Evolutionary conservation across 1,284 basidiomycete species (phyloP).

Genomic region (Chondrostereum purpureum): DNA sequence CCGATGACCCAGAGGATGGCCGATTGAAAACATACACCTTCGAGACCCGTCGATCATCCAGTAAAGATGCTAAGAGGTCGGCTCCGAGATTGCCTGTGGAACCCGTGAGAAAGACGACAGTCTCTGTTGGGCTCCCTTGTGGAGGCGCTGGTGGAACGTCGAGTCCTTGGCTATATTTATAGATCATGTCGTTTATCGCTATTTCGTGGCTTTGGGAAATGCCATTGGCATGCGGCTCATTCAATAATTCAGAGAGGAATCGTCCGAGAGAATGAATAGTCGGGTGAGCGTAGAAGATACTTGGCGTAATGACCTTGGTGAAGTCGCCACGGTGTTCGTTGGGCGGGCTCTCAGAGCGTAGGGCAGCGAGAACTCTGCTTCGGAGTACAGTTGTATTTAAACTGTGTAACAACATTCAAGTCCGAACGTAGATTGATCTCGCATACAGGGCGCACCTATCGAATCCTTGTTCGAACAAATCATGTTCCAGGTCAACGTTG

Average conservation of each 20-base stretch:
- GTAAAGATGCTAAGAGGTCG: conserved; percentile 22
- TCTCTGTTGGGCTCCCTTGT: neutral
- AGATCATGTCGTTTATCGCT: conserved; percentile 26
- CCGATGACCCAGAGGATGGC: conserved; percentile 5
- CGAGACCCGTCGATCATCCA: conserved; percentile 16
- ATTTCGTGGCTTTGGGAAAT: conserved; percentile 13
- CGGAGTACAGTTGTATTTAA: conserved; percentile 31
- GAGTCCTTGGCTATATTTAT: conserved; percentile 22
- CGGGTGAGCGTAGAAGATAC: conserved; percentile 27
- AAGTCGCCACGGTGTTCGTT: neutral
- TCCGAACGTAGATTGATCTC: neutral
- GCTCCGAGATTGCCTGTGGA: conserved; percentile 29
- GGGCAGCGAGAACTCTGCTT: conserved; percentile 1
- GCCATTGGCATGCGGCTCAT: conserved; percentile 4
- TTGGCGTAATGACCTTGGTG: conserved; percentile 17
- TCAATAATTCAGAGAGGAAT: conserved; percentile 15
- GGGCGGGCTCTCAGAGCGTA: conserved; percentile 16
- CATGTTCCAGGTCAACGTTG: conserved; percentile 16
- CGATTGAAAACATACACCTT: conserved; percentile 25
- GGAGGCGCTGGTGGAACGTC: conserved; percentile 3
- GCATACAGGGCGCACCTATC: conserved; percentile 25
- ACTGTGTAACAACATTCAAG: neutral
- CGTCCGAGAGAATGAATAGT: conserved; percentile 22
- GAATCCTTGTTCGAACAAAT: conserved; percentile 33
- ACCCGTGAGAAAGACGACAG: conserved; percentile 26